Base-by-base conservation (phyloP, 768 basidiomycete genomes). In the Rhizopogon sp. region DNA sequence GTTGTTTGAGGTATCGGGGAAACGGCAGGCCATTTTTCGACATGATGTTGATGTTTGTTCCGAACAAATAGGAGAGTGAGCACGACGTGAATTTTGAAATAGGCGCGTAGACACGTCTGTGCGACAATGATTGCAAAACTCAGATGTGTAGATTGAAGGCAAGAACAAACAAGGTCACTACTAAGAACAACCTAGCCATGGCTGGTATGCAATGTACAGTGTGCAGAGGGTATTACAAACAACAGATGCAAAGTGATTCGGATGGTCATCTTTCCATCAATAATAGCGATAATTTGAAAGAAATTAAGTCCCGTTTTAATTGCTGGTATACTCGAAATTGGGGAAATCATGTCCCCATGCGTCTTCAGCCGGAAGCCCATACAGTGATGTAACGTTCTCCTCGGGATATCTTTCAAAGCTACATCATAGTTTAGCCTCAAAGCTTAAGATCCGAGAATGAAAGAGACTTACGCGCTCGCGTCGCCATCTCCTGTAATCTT, bases 401-500 rank as follows among this genome's bases (percentile, higher is more conserved):
- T 91, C 90, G 1, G 88, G 85, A 62, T 91, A 91, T 45, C 73
- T 75, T 61, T 91, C 90, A 60, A 91, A 92, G 20, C 88, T 91
- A 61, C 9, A 33, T 25, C 11, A 43, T 14, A 7, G 37, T 10
- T 49, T 3, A 49, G 40, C 41, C 13, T 17, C 7, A 46, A 51
- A 43, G 55, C 33, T 37, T 22, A 16, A 59, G 50, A 63, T 53
- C 47, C 62, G 37, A 53, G 31, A 54, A 16, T 11, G 50, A 55
- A 39, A 40, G 22, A 31, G 10, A 82, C 89, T 70, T 67, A 91
- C 88, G 89, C 89, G 83, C 90, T 93, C 5, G 96, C 90, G 70
- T 99, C 97, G 1, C 97, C 97, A 10, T 98, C 97, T 8, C 93
- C 87, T 35, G 76, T 81, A 46, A 98, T 93, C 67, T 88, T 88